Base-by-base conservation (phyloP, 2,329 filamentous ascomycete species). In the Cercospora sp. region DNA sequence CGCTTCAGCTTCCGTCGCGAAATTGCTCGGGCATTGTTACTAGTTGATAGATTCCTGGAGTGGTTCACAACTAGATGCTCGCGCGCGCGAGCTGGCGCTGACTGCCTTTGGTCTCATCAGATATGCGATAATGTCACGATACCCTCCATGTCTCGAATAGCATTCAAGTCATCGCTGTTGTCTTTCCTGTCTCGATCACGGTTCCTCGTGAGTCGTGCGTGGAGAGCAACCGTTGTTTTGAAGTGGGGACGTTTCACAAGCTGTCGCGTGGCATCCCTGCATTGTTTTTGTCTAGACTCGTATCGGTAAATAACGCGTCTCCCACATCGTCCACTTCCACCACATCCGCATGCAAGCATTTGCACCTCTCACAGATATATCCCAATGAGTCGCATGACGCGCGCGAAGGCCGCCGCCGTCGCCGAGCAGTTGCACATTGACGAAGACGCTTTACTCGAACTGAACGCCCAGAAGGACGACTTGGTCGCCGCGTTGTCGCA, bases 401-500 rank as follows among this genome's bases (percentile, higher is more conserved):
- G 82, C 67, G 80, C 81, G 40, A 76, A 76, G 63, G 78, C 77
- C 16, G 79, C 79, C 58, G 76, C 79, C 71, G 77, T 81, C 74
- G 79, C 80, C 13, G 76, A 79, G 66, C 69, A 75, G 43, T 70
- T 79, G 67, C 79, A 81, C 61, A 73, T 80, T 64, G 74, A 78
- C 74, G 74, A 76, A 45, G 77, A 77, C 65, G 76, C 66, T 4
- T 60, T 78, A 8, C 68, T 75, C 63, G 79, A 79, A 61, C 72
- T 78, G 68, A 72, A 75, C 43, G 71, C 63, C 28, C 67, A 71
- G 3, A 43, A 71, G 5, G 60, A 61, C 18, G 69, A 60, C 34
- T 24, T 60, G 13, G 51, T 63, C 5, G 61, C 65, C 24, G 67
- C 66, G 21, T 69, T 57, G 26, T 63, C 66, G 60, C 69, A 70